Conservation (phyloP, 352 stramenopile genomes). For the Phytophthora lateralis region DNA sequence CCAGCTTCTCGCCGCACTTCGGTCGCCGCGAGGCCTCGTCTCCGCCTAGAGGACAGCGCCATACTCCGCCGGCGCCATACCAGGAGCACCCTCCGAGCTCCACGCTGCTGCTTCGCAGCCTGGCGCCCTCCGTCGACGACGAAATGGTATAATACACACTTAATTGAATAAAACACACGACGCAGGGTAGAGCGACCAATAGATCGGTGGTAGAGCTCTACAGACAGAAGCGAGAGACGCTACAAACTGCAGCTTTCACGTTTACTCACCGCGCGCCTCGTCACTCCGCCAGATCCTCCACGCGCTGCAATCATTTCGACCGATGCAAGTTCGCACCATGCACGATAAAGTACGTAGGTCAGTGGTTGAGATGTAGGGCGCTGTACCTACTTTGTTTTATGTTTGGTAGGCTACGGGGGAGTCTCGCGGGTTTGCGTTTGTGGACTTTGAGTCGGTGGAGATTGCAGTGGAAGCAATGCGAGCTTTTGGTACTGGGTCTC, state of each 20-base stretch:
- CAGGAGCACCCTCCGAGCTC: conserved; percentile 49
- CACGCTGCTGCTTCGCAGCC: conserved; percentile 66
- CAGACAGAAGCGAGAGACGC: neutral
- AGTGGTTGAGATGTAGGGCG: neutral
- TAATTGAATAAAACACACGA: conserved; percentile 15
- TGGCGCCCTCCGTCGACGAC: conserved; percentile 57
- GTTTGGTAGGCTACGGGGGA: conserved; percentile 52
- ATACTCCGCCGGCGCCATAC: conserved; percentile 2
- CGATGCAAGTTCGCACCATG: conserved; percentile 56
- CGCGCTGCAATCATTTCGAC: conserved; percentile 55
- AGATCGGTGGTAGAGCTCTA: conserved; percentile 16
- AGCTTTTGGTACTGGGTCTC: conserved; percentile 52
- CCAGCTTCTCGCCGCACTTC: conserved; percentile 14
- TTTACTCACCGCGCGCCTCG: conserved; percentile 32
- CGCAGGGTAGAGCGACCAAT: conserved; percentile 3
- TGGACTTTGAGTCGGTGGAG: conserved; percentile 69
- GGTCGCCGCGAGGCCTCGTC: conserved; percentile 4
- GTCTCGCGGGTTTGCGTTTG: conserved; percentile 79
- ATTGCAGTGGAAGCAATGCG: conserved; percentile 57
- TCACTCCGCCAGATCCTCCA: conserved; percentile 56
- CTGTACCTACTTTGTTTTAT: neutral
- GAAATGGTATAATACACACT: conserved; percentile 61
- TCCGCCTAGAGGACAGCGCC: conserved; percentile 15
- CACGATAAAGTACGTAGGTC: conserved; percentile 59
- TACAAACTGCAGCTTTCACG: conserved; percentile 1